Percentiles rank a stretch among this genome's conserved stretches.
phyloP scores from a whole-genome alignment of 2,329 filamentous ascomycete genomes.

The Verruconis gallopava region DNA sequence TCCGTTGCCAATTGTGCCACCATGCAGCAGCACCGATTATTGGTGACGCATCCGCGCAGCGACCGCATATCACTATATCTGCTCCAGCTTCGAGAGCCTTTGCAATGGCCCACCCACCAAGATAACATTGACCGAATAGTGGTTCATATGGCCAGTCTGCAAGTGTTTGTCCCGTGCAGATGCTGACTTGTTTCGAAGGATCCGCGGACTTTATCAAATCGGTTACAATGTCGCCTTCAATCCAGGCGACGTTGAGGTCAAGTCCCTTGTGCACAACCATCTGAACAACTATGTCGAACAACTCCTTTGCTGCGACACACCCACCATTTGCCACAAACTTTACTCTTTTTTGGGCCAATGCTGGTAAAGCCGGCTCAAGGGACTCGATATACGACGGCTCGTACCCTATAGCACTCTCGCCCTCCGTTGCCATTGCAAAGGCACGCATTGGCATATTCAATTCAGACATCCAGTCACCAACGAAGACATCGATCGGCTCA shows the following conservation, averaged over 20 bases:
- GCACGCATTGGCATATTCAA: slow-evolving; percentile 21
- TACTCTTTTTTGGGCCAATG: slow-evolving; percentile 6
- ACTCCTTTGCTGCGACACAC: slow-evolving; percentile 6
- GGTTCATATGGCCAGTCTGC: slow-evolving; percentile 8
- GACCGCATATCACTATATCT: slow-evolving; percentile 21
- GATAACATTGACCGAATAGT: slow-evolving; percentile 11
- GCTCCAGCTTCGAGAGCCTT: slow-evolving; percentile 18
- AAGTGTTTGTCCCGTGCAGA: slow-evolving; percentile 9
- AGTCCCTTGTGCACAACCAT: slow-evolving; percentile 9
- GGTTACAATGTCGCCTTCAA: slow-evolving; percentile 7
- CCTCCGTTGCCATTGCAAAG: slow-evolving; percentile 16
- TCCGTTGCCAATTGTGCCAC: slow-evolving; percentile 41
- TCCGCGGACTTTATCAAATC: slow-evolving; percentile 2
- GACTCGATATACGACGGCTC: slow-evolving; percentile 11
- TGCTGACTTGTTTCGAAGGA: slow-evolving; percentile 13
- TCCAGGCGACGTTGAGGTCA: slow-evolving; percentile 5
- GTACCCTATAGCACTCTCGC: slow-evolving; percentile 14
- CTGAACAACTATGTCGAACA: slow-evolving; percentile 4
- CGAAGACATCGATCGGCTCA: slow-evolving; percentile 17
- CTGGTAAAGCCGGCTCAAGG: slow-evolving; percentile 3
- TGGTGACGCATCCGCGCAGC: slow-evolving; percentile 19
- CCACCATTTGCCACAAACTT: slow-evolving; percentile 9
- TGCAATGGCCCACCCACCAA: slow-evolving; percentile 15
- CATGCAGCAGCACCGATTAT: slow-evolving; percentile 22
- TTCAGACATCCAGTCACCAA: slow-evolving; percentile 19